Evolutionary conservation across 345 rosid genomes (phyloP), one percentile per base, ranked within the genome.

Genomic region (Linum usitatissimum): DNA sequence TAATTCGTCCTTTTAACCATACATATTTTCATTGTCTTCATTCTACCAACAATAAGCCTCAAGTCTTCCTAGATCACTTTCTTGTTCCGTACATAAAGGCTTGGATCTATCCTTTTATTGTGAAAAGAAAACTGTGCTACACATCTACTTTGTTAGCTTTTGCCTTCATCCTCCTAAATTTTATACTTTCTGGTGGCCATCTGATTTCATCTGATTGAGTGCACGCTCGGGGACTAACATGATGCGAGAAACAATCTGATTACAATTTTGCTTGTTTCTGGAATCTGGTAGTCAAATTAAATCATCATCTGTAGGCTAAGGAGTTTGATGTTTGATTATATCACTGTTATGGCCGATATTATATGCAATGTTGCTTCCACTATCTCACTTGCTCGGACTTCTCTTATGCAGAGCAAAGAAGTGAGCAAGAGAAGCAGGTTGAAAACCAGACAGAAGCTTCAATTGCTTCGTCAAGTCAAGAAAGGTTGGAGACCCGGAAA

Each of bases 391-490:
- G 6, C 36, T 31, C 9, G 49, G 12, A 42, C 10, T 42, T 42
- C 2, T 42, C 49, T 14, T 61, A 55, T 70, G 42, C 75, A 87
- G 99, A 81, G 58, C 69, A 77, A 76, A 81, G 70, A 71, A 78
- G 78, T 66, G 76, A 71, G 66, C 64, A 68, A 45, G 86, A 86
- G 66, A 83, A 79, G 57, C 78, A 57, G 53, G 76, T 67, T 18
- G 83, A 80, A 56, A 81, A 76, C 71, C 79, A 75, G 65, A 66
- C 72, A 42, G 82, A 76, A 75, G 63, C 78, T 69, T 75, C 78
- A 51, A 74, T 78, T 78, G 82, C 83, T 30, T 83, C 90, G 71
- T 79, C 83, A 55, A 69, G 78, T 57, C 82, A 80, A 66, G 89
- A 81, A 59, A 77, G 74, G 63, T 54, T 70, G 57, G 83, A 73